Conservation (phyloP, 331 rosid species). For the Pyracantha coccinea region DNA sequence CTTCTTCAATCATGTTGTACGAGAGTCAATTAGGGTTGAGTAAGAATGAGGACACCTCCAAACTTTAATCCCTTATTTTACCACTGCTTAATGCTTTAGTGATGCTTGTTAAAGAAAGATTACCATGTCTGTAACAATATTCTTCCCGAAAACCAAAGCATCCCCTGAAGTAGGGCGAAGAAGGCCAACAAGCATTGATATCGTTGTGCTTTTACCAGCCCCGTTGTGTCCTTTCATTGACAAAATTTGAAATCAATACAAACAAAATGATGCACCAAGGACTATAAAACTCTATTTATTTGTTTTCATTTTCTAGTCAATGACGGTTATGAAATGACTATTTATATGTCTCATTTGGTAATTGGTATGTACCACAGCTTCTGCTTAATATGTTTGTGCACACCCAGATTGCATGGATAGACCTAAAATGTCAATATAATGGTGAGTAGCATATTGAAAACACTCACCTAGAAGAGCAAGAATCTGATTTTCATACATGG, state of each 20-base stretch:
- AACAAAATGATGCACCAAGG: not conserved
- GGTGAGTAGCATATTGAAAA: not conserved
- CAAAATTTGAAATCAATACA: constrained; percentile 3
- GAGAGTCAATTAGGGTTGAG: not conserved
- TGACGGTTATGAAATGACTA: not conserved
- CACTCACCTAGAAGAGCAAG: constrained; percentile 92
- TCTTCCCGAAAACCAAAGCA: constrained; percentile 82
- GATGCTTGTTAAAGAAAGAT: constrained; percentile 4
- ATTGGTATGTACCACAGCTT: not conserved
- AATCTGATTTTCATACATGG: constrained; percentile 92
- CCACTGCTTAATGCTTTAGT: not conserved
- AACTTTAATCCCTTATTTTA: not conserved
- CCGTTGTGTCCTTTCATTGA: constrained; percentile 75
- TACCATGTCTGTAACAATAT: constrained; percentile 69
- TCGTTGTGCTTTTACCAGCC: constrained; percentile 92
- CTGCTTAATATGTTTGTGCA: not conserved
- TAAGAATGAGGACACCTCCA: not conserved
- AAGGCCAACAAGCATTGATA: constrained; percentile 97
- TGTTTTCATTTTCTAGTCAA: not conserved
- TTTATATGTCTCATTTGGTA: not conserved
- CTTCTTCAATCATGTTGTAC: not conserved
- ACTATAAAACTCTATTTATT: not conserved
- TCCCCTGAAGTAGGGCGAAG: constrained; percentile 88
- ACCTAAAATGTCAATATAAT: not conserved
- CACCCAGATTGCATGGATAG: not conserved